Evolutionary conservation across 495 filamentous ascomycete species (phyloP), one percentile per base, ranked within the genome.

Genomic region (Talaromyces proteolyticus): DNA sequence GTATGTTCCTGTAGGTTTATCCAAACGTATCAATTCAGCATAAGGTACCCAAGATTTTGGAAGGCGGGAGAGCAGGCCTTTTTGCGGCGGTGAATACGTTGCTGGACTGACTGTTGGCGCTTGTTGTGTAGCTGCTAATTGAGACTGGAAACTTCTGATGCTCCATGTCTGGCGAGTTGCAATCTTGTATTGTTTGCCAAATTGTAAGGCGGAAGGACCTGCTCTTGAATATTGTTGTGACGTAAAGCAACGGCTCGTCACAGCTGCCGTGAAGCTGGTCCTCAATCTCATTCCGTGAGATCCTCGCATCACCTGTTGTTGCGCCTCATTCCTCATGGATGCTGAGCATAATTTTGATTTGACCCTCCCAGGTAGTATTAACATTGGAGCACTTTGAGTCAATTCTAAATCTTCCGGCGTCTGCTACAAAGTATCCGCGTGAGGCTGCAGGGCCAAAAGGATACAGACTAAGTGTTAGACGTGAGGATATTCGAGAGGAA

Each of bases 1-100:
- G 69, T 93, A 91, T 39, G 92, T 89, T 56, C 93, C 93, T 0
- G 88, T 83, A 19, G 93, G 93, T 68, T 97, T 97, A 69, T 98
- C 91, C 55, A 97, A 80, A 14, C 93, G 85, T 55, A 89, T 75
- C 17, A 98, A 79, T 59, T 98, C 93, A n/a, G 87, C 93, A 59
- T 96, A 96, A 2, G 93, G 93, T 47, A 96, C 76, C 78, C 86
- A 85, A 50, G 86, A 79, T 14, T 60, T 46, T 6, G 93, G 93
- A 25, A 98, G 76, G 42, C 65, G 68, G 2, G 92, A 89, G 48
- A 96, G 68, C 17, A 96, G 96, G 84, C 53, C 96, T 60, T 2
- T 93, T 91, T 38, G 92, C 91, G 11, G 79, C 68, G 64, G 92
- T 83, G 74, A 96, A 98, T 48, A 96, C 7, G 79, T 61, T 20